These are phyloP conservation scores for Tricholomella constricta DNA, from an alignment of 768 basidiomycete genomes.

Conservation along the genomic window DNA sequence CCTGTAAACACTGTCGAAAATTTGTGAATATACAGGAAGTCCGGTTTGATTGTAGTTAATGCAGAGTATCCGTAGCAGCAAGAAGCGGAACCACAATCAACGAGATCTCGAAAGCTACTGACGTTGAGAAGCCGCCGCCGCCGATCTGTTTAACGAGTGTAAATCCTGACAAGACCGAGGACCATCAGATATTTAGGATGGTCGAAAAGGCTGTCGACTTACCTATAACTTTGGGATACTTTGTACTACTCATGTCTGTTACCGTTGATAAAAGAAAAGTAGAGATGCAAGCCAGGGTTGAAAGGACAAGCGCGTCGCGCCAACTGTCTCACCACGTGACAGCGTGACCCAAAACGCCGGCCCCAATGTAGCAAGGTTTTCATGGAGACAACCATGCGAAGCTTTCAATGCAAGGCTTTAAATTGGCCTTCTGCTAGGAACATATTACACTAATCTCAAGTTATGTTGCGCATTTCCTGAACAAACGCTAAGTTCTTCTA, in stretches of 20 bases:
- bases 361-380: too few relatives aligned
- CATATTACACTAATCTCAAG: too few relatives aligned
- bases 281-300: background rate
- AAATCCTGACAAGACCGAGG: slow-evolving; percentile 53
- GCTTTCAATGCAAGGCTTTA: too few relatives aligned
- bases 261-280: background rate
- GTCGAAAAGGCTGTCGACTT: slow-evolving; percentile 10
- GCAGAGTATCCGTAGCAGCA: background rate
- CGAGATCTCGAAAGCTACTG: slow-evolving; percentile 24
- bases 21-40: background rate
- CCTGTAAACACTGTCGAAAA: slow-evolving; percentile 67
- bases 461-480: too few relatives aligned
- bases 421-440: too few relatives aligned
- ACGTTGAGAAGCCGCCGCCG: slow-evolving; percentile 89
- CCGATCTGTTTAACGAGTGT: slow-evolving; percentile 76
- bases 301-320: slow-evolving; percentile 6
- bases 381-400: too few relatives aligned
- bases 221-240: slow-evolving; percentile 47
- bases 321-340: slow-evolving; percentile 1
- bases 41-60: background rate
- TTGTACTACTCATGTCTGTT: slow-evolving; percentile 14
- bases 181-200: background rate
- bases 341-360: too few relatives aligned
- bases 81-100: background rate
- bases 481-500: too few relatives aligned